phyloP scores from a whole-genome alignment of 805 yeast species.

The Torulaspora franciscae region DNA sequence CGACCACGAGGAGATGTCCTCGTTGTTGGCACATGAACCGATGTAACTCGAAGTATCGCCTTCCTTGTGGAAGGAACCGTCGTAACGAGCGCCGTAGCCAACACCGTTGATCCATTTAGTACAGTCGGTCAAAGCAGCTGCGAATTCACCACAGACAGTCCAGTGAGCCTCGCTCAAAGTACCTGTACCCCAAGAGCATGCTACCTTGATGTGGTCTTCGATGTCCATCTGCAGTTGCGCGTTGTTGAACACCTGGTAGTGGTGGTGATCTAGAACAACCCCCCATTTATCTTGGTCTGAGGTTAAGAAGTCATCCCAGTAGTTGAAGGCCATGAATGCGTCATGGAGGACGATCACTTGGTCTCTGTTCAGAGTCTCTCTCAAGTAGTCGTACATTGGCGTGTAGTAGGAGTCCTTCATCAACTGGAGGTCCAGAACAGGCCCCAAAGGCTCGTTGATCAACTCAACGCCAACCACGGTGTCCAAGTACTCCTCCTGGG shows the following conservation, averaged over 20 bases:
- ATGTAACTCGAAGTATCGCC: constrained; percentile 38
- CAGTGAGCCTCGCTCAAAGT: constrained; percentile 56
- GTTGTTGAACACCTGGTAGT: constrained; percentile 76
- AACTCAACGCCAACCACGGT: constrained; percentile 80
- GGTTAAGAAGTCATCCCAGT: constrained; percentile 58
- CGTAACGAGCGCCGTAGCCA: constrained; percentile 75
- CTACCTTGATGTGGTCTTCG: constrained; percentile 55
- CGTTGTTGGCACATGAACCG: constrained; percentile 58
- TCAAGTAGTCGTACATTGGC: constrained; percentile 60
- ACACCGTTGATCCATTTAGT: constrained; percentile 86
- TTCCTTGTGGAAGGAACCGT: constrained; percentile 45
- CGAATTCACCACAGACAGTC: constrained; percentile 82
- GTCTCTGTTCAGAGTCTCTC: constrained; percentile 46
- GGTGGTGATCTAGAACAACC: constrained; percentile 82
- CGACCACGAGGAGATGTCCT: constrained; percentile 53
- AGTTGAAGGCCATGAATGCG: constrained; percentile 59
- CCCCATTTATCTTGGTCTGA: constrained; percentile 47
- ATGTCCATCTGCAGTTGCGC: constrained; percentile 54
- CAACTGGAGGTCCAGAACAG: constrained; percentile 52
- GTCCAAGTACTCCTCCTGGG: constrained; percentile 54
- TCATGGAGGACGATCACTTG: constrained; percentile 73
- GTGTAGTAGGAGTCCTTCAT: constrained; percentile 52
- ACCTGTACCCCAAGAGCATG: constrained; percentile 48
- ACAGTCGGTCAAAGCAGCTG: constrained; percentile 91
- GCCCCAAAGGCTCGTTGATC: constrained; percentile 85